phyloP scores from a whole-genome alignment of 495 filamentous ascomycete species.

The Lasiosphaeria hispida region DNA sequence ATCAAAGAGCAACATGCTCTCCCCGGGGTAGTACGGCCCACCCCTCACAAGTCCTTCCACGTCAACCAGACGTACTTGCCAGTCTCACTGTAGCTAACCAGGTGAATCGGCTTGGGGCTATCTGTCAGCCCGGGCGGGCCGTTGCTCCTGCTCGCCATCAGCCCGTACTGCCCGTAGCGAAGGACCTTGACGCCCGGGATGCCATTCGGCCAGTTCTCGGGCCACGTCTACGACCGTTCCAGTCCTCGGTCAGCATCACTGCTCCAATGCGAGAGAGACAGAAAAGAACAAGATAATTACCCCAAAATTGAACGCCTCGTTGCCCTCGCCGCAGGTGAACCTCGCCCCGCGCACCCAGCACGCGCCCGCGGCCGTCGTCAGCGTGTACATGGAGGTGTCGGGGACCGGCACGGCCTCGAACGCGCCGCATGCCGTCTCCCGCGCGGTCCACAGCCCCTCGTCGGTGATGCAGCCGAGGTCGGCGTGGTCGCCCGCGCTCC shows the following conservation, averaged over 20 bases:
- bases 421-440: constrained; percentile 17
- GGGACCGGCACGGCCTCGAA: constrained; percentile 10
- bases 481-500: constrained; percentile 17
- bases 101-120: constrained; percentile 13
- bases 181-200: constrained; percentile 19
- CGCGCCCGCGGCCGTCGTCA: constrained; percentile 7
- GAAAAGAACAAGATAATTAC: constrained; percentile 2
- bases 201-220: constrained; percentile 18
- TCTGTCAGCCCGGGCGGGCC: constrained; percentile 14
- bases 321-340: constrained; percentile 14
- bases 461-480: constrained; percentile 26
- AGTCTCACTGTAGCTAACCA: constrained; percentile 15
- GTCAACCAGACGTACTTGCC: constrained; percentile 28
- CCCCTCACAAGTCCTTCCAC: constrained; percentile 11
- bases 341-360: constrained; percentile 13
- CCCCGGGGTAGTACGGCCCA: no score
- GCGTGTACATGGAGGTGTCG: constrained; percentile 2
- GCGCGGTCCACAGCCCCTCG: constrained; percentile 18
- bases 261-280: no score
- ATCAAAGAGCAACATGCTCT: no score
- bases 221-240: constrained; percentile 20
- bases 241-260: no score
- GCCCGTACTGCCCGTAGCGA: constrained; percentile 23
- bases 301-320: constrained; percentile 14
- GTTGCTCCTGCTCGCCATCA: constrained; percentile 18